Evolutionary conservation across 345 rosid species (phyloP), one percentile per base, ranked within the genome.

Genomic region (Citrus australasica): DNA sequence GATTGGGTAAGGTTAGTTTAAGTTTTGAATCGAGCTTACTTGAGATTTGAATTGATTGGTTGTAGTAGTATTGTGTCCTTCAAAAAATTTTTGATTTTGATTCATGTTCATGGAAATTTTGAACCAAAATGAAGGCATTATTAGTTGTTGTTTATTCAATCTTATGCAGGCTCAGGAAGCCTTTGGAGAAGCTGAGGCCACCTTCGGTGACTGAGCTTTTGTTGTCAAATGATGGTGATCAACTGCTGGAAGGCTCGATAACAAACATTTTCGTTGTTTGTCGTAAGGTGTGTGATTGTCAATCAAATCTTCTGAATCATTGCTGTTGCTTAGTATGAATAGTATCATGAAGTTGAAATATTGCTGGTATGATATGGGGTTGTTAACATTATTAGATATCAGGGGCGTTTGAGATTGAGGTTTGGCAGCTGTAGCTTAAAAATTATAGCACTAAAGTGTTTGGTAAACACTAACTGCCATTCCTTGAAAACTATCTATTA

Each of bases 161-260:
- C 63, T 53, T 83, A 62, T 77, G 78, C 80, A 93, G 98, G 92
- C 77, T 88, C 37, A 85, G 97, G 87, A 94, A 92, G 89, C 85
- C 88, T 60, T 68, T 96, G 87, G 98, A 94, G 88, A 89, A 84
- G 84, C 82, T 90, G 61, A 91, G 97, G 85, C 95, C 95, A 73
- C 88, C 88, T 85, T 84, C 71, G 11, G 91, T 87, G 21, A 90
- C 91, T 53, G 97, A 93, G 83, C 87, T 95, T 25, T 84, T 93
- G 87, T 80, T 93, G 84, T 93, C 98, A 4, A 84, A 93, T 71
- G 97, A 93, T 84, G 95, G 99, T 79, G 92, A 93, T 80, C 94
- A 78, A 40, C 81, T 95, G 70, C 94, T 95, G 30, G 97, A 95
- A 78, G 98, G 99, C 32, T 89, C 88, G 61, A 64, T 89, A 32